phyloP scores from a whole-genome alignment of 2,329 filamentous ascomycete genomes.

The Colletotrichum liriopes region DNA sequence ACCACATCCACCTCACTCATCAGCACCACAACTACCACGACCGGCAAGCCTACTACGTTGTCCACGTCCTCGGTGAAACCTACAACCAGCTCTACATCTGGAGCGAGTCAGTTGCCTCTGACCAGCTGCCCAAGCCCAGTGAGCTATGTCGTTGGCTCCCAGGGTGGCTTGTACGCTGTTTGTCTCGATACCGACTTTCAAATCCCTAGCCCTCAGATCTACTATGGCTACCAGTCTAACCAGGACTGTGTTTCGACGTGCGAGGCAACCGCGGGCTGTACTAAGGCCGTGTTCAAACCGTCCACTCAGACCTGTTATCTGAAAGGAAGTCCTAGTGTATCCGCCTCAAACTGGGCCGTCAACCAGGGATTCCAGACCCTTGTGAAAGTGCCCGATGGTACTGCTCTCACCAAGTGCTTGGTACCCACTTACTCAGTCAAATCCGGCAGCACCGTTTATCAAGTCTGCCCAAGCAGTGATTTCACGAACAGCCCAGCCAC shows the following conservation, averaged over 20 bases:
- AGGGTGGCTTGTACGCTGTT: conserved; percentile 23
- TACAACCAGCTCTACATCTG: not conserved
- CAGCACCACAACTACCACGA: not conserved
- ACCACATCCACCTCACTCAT: not conserved
- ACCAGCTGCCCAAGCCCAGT: conserved; percentile 14
- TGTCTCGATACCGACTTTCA: conserved; percentile 30
- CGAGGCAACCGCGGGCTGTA: conserved; percentile 7
- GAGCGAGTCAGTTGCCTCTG: not conserved
- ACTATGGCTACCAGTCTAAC: conserved; percentile 24
- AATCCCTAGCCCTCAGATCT: conserved; percentile 29
- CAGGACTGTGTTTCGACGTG: conserved; percentile 15
- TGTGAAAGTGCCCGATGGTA: conserved; percentile 18
- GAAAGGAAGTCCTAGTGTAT: conserved; percentile 19
- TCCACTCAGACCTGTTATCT: conserved; percentile 27
- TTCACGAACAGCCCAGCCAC: conserved; percentile 29
- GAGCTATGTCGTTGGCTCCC: conserved; percentile 25
- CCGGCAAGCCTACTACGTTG: not conserved
- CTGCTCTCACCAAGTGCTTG: conserved; percentile 21
- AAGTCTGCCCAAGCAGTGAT: conserved; percentile 33
- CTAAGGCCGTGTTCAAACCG: conserved; percentile 22
- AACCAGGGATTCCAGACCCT: conserved; percentile 27
- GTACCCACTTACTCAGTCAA: conserved; percentile 23
- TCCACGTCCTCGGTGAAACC: not conserved
- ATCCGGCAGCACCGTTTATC: not conserved
- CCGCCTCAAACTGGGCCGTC: conserved; percentile 25